Evolutionary conservation across 1,139 yeast species (phyloP).

Genomic region (Kodamaea alishanica): DNA sequence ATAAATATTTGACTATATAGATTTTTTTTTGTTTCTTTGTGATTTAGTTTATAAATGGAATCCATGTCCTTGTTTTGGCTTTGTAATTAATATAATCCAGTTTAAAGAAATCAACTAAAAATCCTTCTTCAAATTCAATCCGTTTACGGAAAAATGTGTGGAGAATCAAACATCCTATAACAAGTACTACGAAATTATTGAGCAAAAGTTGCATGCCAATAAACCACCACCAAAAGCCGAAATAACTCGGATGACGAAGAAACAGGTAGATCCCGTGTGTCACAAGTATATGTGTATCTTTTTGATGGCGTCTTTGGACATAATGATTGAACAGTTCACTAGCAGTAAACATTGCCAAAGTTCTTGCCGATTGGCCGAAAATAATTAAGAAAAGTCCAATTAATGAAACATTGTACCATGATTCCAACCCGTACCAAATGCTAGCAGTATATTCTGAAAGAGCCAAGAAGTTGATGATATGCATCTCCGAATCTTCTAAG

Average conservation of each 20-base stretch:
- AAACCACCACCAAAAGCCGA: constrained; percentile 94
- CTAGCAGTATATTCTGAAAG: constrained; percentile 21
- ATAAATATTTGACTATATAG: constrained; percentile 2
- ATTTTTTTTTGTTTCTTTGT: not conserved
- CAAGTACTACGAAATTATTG: constrained; percentile 49
- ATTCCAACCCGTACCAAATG: constrained; percentile 4
- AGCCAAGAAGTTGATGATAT: constrained; percentile 52
- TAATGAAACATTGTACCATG: not conserved
- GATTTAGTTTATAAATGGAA: constrained; percentile 51
- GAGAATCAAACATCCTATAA: constrained; percentile 45
- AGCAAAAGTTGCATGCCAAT: constrained; percentile 75
- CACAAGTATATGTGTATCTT: constrained; percentile 58
- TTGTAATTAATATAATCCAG: constrained; percentile 55
- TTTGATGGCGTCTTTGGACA: constrained; percentile 51
- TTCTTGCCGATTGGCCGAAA: constrained; percentile 64
- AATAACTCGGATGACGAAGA: constrained; percentile 84
- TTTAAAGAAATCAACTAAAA: constrained; percentile 66
- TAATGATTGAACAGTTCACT: constrained; percentile 84
- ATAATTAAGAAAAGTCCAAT: constrained; percentile 49
- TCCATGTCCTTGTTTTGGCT: constrained; percentile 48
- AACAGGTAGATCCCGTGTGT: constrained; percentile 66
- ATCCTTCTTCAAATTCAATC: constrained; percentile 66
- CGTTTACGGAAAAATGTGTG: constrained; percentile 67
- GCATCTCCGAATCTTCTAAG: constrained; percentile 66
- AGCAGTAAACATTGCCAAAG: constrained; percentile 84